Base-by-base conservation (phyloP, 768 basidiomycete genomes). In the Lactarius indigo region DNA sequence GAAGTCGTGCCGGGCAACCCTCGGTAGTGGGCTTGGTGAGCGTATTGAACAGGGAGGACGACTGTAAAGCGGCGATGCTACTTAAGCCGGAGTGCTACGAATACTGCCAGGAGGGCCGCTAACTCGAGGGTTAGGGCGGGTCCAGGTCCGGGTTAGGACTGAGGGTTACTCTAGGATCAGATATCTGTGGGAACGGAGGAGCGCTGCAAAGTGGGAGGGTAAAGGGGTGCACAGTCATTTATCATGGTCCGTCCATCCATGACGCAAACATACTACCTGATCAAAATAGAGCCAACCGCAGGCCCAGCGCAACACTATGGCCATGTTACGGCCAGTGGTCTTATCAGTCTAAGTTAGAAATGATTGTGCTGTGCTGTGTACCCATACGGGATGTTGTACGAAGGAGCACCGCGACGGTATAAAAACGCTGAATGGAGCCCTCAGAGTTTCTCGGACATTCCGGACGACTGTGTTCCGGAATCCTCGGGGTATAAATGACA, bases 1-100 rank as follows among this genome's bases (percentile, higher is more conserved):
- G 61, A 72, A 60, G 2, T 64, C 58, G 26, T 68, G 65, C 69
- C 28, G 64, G 63, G 42, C 60, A 70, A 59, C n/a, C 50, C 20
- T 63, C 60, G 5, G n/a, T 42, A n/a, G 39, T 12, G 30, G 50
- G 57, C 23, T 28, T 35, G 20, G 57, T 42, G 31, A 64, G 18
- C n/a, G 37, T 47, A 23, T 28, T 28, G 2, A 61, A 44, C 37
- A 64, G 17, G 13, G 63, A 37, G 28, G 61, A 20, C 0, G 44
- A 41, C 8, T 61, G 52, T 30, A 66, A 23, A 15, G 20, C 52
- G 7, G 44, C 58, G 37, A 42, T 31, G 44, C 54, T 61, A 42
- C 59, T 50, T 5, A 17, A 5, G 55, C 31, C 20, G 42, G 60
- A 1, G 55, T 13, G 50, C 50, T 5, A 5, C 50, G n/a, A 23